phyloP scores from a whole-genome alignment of 331 rosid genomes.

The Spiraea crenata region DNA sequence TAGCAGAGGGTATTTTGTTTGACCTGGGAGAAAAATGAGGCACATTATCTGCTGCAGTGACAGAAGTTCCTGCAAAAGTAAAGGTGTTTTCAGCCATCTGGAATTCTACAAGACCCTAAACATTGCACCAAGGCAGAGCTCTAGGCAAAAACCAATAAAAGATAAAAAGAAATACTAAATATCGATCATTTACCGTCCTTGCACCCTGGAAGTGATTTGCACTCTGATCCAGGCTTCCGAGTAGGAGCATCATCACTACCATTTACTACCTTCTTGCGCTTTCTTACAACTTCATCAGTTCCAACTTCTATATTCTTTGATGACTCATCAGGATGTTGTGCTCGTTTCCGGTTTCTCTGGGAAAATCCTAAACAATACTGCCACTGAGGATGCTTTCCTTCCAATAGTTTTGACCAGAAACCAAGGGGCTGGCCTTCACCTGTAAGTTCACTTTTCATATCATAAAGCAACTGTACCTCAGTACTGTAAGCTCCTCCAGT shows the following conservation, averaged over 20 bases:
- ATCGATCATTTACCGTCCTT: conserved; percentile 57
- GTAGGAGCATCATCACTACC: conserved; percentile 32
- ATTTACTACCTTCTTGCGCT: conserved; percentile 52
- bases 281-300: conserved; percentile 46
- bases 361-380: conserved; percentile 50
- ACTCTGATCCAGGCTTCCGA: conserved; percentile 41
- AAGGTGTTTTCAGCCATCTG: conserved; percentile 14
- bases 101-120: background rate
- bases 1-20: conserved; percentile 16
- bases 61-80: conserved; percentile 34
- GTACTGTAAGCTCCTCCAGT: conserved; percentile 52
- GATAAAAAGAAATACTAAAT: conserved; percentile 10
- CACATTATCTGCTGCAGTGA: conserved; percentile 24
- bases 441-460: conserved; percentile 32
- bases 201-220: conserved; percentile 25
- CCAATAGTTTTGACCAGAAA: conserved; percentile 74
- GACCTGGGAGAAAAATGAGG: conserved; percentile 27
- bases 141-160: conserved; percentile 1
- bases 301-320: conserved; percentile 33
- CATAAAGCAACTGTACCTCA: conserved; percentile 48
- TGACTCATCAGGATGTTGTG: conserved; percentile 37
- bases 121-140: conserved; percentile 14
- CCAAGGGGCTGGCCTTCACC: conserved; percentile 47
- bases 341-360: conserved; percentile 73
- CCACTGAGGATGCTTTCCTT: conserved; percentile 68